Evolutionary conservation across 225 moss, liverwort and hornwort species (phyloP), one percentile per base, ranked within the genome.

Genomic region (Marchantia polymorpha): DNA sequence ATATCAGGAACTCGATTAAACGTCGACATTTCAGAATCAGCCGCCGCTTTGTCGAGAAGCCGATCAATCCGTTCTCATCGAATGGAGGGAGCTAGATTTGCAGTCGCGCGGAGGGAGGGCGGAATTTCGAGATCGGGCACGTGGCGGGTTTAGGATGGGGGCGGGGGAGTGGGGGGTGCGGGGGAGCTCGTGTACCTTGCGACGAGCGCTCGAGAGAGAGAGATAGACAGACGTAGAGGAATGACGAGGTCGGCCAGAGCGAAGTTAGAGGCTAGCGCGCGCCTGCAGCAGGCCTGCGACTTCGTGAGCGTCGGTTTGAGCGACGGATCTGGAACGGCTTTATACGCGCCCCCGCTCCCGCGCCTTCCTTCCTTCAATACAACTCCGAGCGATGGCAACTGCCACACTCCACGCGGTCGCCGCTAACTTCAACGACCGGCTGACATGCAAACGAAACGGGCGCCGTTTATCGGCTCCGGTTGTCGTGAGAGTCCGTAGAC

Each of bases 241-340:
- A 30, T 69, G 69, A 69, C 12, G 13, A 46, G 29, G 65, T 69
- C 20, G 31, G 31, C 20, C 12, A 12, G 69, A 69, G 69, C 69
- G 30, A 4, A 69, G 30, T 69, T 30, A 69, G 69, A 69, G 69
- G 39, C 29, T 30, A 69, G 65, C n/a, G 31, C 69, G 31, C 69
- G 31, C 69, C 8, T 30, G 69, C 69, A 30, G 31, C 10, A 69
- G 14, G 39, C 39, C 69, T 69, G 20, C 2, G 69, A 69, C 12
- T 30, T 39, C 4, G 31, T 27, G 46, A 6, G 69, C 31, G 13
- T 46, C 69, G 69, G 69, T n/a, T 23, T 65, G 65, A n/a, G 65
- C 65, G 65, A 65, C 5, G n/a, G 65, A 65, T 65, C 65, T 65
- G 65, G 65, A 19, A 65, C 65, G 65, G 19, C 65, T 27, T 65